These are phyloP conservation scores for Aspergillus coremiiformis DNA, from an alignment of 495 filamentous ascomycete genomes.

Conservation along the genomic window DNA sequence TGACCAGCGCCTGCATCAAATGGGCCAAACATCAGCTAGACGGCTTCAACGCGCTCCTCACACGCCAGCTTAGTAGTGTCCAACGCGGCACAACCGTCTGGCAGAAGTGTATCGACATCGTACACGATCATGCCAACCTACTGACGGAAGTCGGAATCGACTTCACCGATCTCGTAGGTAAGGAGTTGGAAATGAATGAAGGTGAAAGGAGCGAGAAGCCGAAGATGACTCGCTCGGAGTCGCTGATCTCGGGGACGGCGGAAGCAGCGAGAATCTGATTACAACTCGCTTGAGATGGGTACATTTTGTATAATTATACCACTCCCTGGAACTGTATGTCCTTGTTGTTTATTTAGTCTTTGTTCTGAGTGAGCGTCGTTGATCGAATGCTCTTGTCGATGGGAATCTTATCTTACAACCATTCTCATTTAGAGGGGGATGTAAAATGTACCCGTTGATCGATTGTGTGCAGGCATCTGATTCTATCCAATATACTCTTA, in stretches of 20 bases:
- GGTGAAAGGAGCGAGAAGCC: conserved; percentile 21
- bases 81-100: conserved; percentile 61
- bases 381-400: background rate
- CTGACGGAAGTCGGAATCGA: conserved; percentile 83
- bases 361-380: background rate
- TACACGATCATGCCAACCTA: conserved; percentile 70
- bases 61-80: conserved; percentile 75
- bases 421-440: too few relatives aligned
- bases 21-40: conserved; percentile 94
- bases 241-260: conserved; percentile 18
- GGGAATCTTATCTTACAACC: too few relatives aligned
- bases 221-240: conserved; percentile 22
- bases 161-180: conserved; percentile 64
- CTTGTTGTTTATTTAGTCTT: background rate
- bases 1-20: conserved; percentile 87
- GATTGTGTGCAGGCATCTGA: too few relatives aligned
- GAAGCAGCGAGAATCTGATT: conserved; percentile 10
- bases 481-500: background rate
- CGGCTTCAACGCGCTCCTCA: conserved; percentile 75
- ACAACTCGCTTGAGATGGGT: background rate
- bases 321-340: background rate
- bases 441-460: too few relatives aligned
- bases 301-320: background rate
- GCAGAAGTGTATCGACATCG: conserved; percentile 75
- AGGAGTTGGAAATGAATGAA: conserved; percentile 27